Base-by-base conservation (phyloP, 805 yeast species). In the Tanozyma kutaoensis region DNA sequence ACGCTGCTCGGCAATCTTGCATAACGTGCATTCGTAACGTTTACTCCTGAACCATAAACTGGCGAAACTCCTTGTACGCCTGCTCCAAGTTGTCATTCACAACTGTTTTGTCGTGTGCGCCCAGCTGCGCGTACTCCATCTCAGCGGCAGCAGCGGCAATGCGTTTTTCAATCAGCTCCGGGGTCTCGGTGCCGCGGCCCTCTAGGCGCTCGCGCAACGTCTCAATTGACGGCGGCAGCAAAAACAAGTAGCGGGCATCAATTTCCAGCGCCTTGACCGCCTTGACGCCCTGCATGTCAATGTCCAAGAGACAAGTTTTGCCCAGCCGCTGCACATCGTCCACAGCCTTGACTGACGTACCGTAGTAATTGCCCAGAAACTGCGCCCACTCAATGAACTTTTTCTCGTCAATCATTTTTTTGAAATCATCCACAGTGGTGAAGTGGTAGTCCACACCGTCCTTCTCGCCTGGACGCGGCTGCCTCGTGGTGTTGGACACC, bases 221-320 rank as follows among this genome's bases (percentile, higher is more conserved):
- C 28, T 82, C 95, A 38, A 85, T 58, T 12, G 91, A 76, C 17
- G 99, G 98, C 19, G 99, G 99, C 22, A 95, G 77, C 35, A 91
- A 52, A 48, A 91, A 91, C 40, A 91, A 58, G 53, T 52, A 91
- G 51, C 86, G 69, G 16, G 98, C 95, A 42, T 81, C 72, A 43
- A 91, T 65, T 39, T 71, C 70, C 12, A 94, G 72, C 29, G 71
- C 58, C 59, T 91, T 91, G 38, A 91, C 95, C 15, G 84, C 67
- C 58, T 80, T 77, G 44, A 91, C 98, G 39, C 99, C 99, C 61
- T 91, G 97, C 96, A 88, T 86, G 68, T 91, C 99, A 39, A 91
- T 91, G 56, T 91, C 99, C 48, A 91, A 66, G 36, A 91, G 76
- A 62, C 97, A 91, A 28, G 76, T 76, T 52, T 67, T 72, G 42